Base-by-base conservation (phyloP, 257 asterid genomes). In the Solanum acaule region DNA sequence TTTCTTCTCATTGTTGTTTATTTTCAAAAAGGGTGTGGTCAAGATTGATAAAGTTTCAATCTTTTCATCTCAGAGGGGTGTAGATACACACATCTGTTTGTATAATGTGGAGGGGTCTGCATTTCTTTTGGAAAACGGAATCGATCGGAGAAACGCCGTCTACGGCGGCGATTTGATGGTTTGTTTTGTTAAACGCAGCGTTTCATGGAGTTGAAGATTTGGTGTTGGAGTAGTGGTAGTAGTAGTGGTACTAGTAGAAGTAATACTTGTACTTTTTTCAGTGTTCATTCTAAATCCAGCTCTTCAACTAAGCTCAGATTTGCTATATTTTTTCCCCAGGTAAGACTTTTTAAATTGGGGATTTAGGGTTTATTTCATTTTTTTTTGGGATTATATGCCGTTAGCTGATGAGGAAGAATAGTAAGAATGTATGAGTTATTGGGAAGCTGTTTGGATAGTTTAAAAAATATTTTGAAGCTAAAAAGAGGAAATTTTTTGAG, bases 191-290 rank as follows among this genome's bases (percentile, higher is more conserved):
- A 87, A 92, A 90, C 93, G 91, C 88, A 70, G 85, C 93, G 91
- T 92, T 94, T 91, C 92, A 96, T 96, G 99, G 99, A 95, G 96
- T 90, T 94, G 40, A 92, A 92, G 95, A 93, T 95, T 93, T 90
- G 94, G 92, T 92, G 96, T 92, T 87, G 92, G 92, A 92, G 98
- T 89, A 91, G 97, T 52, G 14, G 86, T 16, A 46, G 29, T 49
- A 49, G 70, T 29, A 82, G 31, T 18, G n/a, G 81, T 73, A 73
- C 15, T 35, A 34, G 81, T 75, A 75, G 83, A 35, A 75, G 31
- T 22, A 76, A 37, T 37, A 76, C 77, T 68, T 87, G 86, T 52
- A 18, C 31, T 90, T 93, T 94, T 88, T 90, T 91, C 88, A 89
- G 87, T 90, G 89, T 90, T 90, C 81, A 90, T 92, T 86, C 84